These are phyloP conservation scores for Acer campestre DNA, from an alignment of 345 rosid genomes.

Conservation along the genomic window DNA sequence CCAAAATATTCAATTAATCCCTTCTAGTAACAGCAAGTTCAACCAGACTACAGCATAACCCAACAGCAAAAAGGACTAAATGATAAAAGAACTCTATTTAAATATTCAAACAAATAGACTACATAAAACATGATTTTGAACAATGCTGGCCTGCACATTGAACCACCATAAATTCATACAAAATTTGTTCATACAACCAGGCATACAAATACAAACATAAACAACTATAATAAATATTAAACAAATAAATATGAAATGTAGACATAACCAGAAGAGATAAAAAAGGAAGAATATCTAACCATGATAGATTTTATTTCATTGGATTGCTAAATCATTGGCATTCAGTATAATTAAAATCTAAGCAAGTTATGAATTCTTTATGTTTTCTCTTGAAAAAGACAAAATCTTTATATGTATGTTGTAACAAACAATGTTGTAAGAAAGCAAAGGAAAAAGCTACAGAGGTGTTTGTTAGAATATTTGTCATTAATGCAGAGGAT, in stretches of 20 bases:
- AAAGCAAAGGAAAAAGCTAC: not conserved
- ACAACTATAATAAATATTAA: not conserved
- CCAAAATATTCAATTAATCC: not conserved
- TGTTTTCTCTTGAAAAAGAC: not conserved
- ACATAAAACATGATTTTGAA: too few relatives aligned
- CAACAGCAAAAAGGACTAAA: too few relatives aligned
- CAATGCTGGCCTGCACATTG: not conserved
- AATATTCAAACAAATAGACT: not conserved
- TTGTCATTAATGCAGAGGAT: too few relatives aligned
- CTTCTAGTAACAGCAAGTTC: not conserved
- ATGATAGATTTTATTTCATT: not conserved
- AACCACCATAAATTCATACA: not conserved
- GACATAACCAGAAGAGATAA: not conserved
- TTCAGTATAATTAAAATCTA: not conserved
- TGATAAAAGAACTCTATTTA: too few relatives aligned
- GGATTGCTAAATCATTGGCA: not conserved
- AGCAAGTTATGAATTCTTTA: too few relatives aligned
- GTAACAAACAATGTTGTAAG: not conserved
- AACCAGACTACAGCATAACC: too few relatives aligned
- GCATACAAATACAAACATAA: not conserved
- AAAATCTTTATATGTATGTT: not conserved
- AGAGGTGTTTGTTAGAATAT: not conserved
- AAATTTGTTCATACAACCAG: not conserved
- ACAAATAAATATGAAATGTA: not conserved
- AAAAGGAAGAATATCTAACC: not conserved